Percentiles rank a stretch among this genome's conserved stretches.
phyloP scores from a whole-genome alignment of 179 eudicot genomes.

The Silene noctiflora region DNA sequence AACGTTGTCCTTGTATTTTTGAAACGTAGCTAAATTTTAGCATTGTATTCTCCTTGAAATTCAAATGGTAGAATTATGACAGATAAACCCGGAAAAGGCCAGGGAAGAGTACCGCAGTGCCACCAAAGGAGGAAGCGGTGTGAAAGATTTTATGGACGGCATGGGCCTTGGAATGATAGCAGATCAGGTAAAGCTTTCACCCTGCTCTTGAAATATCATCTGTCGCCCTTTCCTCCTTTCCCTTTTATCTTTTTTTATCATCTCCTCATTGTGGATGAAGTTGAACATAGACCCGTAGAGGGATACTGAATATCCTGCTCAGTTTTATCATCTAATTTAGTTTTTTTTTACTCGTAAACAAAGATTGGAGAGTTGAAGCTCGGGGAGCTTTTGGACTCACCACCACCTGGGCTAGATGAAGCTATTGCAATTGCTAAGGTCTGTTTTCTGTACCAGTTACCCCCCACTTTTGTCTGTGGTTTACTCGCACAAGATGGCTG shows the following conservation, averaged over 20 bases:
- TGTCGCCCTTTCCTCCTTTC: background rate
- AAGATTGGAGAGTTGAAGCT: constrained; percentile 91
- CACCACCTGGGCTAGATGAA: constrained; percentile 98
- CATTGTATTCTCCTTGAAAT: constrained; percentile 6
- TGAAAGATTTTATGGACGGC: constrained; percentile 96
- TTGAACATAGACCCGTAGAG: background rate
- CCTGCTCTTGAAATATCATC: background rate
- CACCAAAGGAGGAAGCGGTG: constrained; percentile 70
- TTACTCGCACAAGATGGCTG: background rate
- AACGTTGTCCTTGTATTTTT: background rate
- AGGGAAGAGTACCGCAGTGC: constrained; percentile 85
- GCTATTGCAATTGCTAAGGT: constrained; percentile 97
- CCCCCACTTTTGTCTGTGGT: background rate
- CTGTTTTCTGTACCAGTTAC: background rate
- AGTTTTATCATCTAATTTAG: background rate
- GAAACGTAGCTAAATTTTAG: background rate
- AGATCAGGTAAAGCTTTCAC: constrained; percentile 60
- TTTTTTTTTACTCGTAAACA: background rate
- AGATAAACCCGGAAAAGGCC: constrained; percentile 96
- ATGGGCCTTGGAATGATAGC: constrained; percentile 94
- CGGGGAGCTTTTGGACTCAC: constrained; percentile 96
- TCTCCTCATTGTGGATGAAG: background rate
- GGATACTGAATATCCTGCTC: background rate
- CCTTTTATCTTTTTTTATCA: background rate
- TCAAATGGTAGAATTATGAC: constrained; percentile 31